Conservation (phyloP, 2,329 filamentous ascomycete species). For the Ascocoryne sarcoides region DNA sequence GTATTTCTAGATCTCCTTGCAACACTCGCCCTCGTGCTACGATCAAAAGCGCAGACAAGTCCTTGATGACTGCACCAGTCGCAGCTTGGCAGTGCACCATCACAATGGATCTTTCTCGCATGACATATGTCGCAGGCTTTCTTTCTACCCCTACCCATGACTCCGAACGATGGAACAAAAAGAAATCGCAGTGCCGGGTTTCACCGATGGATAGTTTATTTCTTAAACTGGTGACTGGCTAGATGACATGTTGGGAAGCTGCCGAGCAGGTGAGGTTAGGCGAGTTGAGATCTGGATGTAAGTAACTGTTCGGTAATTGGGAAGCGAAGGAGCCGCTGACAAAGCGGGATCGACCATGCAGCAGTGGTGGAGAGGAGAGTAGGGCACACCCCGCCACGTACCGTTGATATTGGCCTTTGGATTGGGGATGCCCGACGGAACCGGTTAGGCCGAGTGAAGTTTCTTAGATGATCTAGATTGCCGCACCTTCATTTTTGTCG, state of each 20-base stretch:
- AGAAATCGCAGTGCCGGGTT: neutral
- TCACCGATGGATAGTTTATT: neutral
- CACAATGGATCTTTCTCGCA: neutral
- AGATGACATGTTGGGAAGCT: neutral
- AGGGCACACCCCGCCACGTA: too few relatives aligned
- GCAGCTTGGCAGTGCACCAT: neutral
- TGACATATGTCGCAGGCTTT: neutral
- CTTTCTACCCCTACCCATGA: neutral
- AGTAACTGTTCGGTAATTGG: too few relatives aligned
- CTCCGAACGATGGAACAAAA: neutral
- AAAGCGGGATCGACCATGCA: neutral
- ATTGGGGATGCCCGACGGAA: too few relatives aligned
- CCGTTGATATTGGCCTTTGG: too few relatives aligned
- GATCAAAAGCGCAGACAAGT: neutral
- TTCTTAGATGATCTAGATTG: too few relatives aligned
- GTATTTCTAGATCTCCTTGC: neutral
- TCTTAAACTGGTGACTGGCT: neutral
- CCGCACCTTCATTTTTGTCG: too few relatives aligned
- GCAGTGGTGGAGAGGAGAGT: too few relatives aligned
- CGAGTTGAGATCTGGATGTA: too few relatives aligned
- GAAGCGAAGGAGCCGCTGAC: neutral
- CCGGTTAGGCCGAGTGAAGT: too few relatives aligned
- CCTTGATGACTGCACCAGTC: neutral
- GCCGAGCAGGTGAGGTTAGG: neutral
- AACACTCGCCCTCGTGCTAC: neutral